Evolutionary conservation across 345 rosid species (phyloP).

Genomic region (Citrus sp.): DNA sequence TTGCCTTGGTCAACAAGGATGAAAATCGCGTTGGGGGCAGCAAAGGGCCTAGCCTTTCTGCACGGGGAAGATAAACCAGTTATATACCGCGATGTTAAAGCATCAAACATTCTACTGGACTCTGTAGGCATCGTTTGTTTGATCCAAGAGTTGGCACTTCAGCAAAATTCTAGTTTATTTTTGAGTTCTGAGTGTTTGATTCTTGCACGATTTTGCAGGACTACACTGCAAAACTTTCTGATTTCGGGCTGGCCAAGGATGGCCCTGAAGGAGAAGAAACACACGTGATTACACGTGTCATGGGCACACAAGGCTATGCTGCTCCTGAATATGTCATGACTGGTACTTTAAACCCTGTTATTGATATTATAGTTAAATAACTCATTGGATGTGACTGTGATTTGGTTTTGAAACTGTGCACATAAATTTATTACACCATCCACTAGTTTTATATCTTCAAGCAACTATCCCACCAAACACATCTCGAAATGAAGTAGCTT

Average conservation of each 20-base stretch:
- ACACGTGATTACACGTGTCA: conserved; percentile 44
- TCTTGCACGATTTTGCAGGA: conserved; percentile 30
- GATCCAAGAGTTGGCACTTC: background rate
- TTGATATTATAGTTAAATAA: background rate
- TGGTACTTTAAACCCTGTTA: conserved; percentile 23
- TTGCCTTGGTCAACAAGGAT: conserved; percentile 74
- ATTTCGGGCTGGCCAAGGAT: conserved; percentile 55
- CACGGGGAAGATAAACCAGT: conserved; percentile 73
- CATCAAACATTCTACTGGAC: conserved; percentile 73
- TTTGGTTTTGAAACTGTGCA: background rate
- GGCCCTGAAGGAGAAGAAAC: conserved; percentile 61
- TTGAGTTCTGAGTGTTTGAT: background rate
- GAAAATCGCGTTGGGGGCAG: conserved; percentile 80
- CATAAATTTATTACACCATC: background rate
- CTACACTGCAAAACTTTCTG: conserved; percentile 51
- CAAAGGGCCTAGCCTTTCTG: conserved; percentile 75
- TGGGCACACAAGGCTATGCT: conserved; percentile 65
- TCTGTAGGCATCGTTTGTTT: conserved; percentile 36
- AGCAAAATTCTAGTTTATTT: background rate
- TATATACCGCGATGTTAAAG: conserved; percentile 71
- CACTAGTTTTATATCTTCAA: background rate
- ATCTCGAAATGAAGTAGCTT: background rate
- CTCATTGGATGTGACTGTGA: background rate
- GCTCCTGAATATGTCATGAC: conserved; percentile 65
- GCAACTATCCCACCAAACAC: background rate